Percentiles rank a stretch among this genome's conserved stretches.
phyloP scores from a whole-genome alignment of 2,329 filamentous ascomycete species.

The Trichophyton simii region DNA sequence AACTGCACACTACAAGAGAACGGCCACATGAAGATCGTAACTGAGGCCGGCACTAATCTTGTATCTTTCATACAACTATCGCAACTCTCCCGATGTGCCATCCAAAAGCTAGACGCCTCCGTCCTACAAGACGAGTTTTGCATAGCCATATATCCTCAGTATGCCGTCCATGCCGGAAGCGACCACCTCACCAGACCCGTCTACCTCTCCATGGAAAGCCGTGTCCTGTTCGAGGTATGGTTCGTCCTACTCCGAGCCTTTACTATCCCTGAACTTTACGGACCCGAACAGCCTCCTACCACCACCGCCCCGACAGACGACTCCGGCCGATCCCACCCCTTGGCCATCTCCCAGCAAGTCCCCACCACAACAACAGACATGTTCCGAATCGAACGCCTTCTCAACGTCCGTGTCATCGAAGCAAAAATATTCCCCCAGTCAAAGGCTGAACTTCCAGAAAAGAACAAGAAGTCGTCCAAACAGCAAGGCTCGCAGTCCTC shows the following conservation, averaged over 20 bases:
- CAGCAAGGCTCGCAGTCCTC: constrained; percentile 19
- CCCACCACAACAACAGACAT: constrained; percentile 41
- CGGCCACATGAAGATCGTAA: constrained; percentile 81
- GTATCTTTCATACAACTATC: constrained; percentile 76
- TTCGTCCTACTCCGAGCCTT: constrained; percentile 84
- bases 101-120: constrained; percentile 80
- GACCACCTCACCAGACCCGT: constrained; percentile 74
- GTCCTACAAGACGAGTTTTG: constrained; percentile 89
- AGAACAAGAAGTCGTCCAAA: constrained; percentile 25
- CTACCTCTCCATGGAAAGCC: constrained; percentile 73
- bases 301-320: constrained; percentile 27
- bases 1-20: constrained; percentile 93
- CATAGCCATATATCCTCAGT: constrained; percentile 90
- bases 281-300: constrained; percentile 38
- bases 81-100: constrained; percentile 75
- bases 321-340: constrained; percentile 23
- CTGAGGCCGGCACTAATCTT: constrained; percentile 68
- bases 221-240: constrained; percentile 94
- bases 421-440: constrained; percentile 40
- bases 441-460: constrained; percentile 22
- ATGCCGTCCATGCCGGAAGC: constrained; percentile 60
- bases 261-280: constrained; percentile 82
- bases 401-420: constrained; percentile 50
- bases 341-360: constrained; percentile 17
- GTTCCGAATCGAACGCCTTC: constrained; percentile 53